A percentile compares a stretch with the other conserved stretches of the same genome.
These are phyloP conservation scores for Colletotrichum godetiae DNA, from an alignment of 2,329 filamentous ascomycete genomes.

Conservation along the genomic window DNA sequence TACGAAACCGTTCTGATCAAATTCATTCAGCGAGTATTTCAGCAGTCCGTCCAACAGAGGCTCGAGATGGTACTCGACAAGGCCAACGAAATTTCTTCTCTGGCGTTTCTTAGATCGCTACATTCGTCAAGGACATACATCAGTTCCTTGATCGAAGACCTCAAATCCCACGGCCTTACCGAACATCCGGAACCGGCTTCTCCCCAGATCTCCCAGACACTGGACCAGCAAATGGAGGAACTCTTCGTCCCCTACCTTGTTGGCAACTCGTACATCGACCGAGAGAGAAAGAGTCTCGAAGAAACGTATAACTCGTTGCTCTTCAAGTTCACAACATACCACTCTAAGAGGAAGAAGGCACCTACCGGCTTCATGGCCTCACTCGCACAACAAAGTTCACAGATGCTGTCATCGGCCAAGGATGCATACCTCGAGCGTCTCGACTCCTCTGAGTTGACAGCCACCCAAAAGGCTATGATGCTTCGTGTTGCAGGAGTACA, in stretches of 20 bases:
- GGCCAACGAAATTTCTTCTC: constrained; percentile 88
- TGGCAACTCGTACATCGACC: constrained; percentile 77
- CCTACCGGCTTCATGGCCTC: constrained; percentile 94
- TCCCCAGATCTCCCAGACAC: constrained; percentile 81
- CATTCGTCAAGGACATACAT: constrained; percentile 94
- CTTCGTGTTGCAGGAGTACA: constrained; percentile 88
- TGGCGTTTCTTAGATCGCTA: constrained; percentile 90
- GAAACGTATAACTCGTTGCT: constrained; percentile 90
- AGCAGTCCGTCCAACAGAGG: constrained; percentile 96
- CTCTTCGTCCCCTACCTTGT: constrained; percentile 79
- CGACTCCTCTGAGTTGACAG: constrained; percentile 87
- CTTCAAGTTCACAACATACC: constrained; percentile 97
- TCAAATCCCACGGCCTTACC: constrained; percentile 93
- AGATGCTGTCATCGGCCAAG: constrained; percentile 86
- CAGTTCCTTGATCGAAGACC: constrained; percentile 85
- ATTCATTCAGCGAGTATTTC: constrained; percentile 95
- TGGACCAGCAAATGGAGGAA: constrained; percentile 81
- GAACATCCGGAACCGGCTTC: constrained; percentile 95
- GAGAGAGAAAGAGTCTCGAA: constrained; percentile 76
- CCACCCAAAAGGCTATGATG: constrained; percentile 91
- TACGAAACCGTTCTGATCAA: constrained; percentile 93
- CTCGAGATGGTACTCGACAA: constrained; percentile 97
- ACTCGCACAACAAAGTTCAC: constrained; percentile 88
- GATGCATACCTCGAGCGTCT: constrained; percentile 92
- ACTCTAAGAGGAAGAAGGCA: constrained; percentile 87